Evolutionary conservation across 2,329 filamentous ascomycete genomes (phyloP).

Genomic region (Trichoderma simmonsii): DNA sequence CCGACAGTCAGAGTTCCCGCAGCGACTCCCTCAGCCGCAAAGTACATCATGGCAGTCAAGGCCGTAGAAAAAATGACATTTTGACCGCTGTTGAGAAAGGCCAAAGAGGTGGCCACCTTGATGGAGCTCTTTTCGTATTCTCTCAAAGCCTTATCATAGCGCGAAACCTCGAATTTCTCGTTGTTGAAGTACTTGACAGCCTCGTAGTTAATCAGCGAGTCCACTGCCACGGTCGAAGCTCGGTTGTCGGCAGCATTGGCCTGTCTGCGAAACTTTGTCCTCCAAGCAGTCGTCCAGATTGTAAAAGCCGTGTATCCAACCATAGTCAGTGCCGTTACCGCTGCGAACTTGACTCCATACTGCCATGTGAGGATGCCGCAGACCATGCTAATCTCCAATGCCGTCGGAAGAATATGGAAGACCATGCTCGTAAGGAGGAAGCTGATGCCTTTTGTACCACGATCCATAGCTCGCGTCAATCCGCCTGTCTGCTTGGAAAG

Average conservation of each 20-base stretch:
- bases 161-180: conserved; percentile 85
- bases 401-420: conserved; percentile 92
- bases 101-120: conserved; percentile 91
- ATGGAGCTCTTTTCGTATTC: conserved; percentile 93
- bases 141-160: conserved; percentile 83
- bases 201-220: conserved; percentile 98
- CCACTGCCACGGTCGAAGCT: conserved; percentile 90
- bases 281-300: conserved; percentile 93
- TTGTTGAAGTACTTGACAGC: conserved; percentile 99
- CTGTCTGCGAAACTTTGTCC: conserved; percentile 92
- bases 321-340: conserved; percentile 89
- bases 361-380: conserved; percentile 96
- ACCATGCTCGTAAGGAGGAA: conserved; percentile 98
- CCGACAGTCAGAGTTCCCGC: conserved; percentile 80
- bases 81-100: conserved; percentile 90
- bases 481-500: conserved; percentile 92
- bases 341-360: conserved; percentile 87
- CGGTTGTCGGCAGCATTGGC: conserved; percentile 96
- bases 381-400: conserved; percentile 89
- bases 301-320: conserved; percentile 93
- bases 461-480: conserved; percentile 87
- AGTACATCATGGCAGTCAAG: conserved; percentile 96
- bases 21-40: conserved; percentile 86
- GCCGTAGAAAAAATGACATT: conserved; percentile 96
- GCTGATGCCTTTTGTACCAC: conserved; percentile 97